Evolutionary conservation across 139 green algal species (phyloP).

Genomic region (Tetradesmus obliquus): DNA sequence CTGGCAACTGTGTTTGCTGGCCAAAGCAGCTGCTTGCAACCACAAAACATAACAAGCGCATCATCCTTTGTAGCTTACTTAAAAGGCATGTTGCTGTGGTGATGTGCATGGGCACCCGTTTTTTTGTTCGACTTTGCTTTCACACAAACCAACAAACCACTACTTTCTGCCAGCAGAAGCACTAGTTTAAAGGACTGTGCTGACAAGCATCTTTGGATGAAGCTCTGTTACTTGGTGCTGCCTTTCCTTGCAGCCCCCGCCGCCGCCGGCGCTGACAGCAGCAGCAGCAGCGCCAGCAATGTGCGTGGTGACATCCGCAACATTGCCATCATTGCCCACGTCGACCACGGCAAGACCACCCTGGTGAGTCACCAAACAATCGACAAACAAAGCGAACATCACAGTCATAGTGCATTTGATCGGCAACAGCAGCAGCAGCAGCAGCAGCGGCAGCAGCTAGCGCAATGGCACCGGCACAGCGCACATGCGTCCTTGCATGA

Average conservation of each 20-base stretch:
- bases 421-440: slow-evolving; percentile 29
- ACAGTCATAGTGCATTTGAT: background rate
- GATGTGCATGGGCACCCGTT: too few species aligned
- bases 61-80: background rate
- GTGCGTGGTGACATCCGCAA: slow-evolving; percentile 64
- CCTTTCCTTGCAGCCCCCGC: slow-evolving; percentile 10
- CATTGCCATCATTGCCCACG: slow-evolving; percentile 92
- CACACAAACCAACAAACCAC: too few species aligned
- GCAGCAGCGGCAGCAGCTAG: background rate
- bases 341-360: slow-evolving; percentile 97
- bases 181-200: too few species aligned
- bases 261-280: background rate
- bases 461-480: background rate
- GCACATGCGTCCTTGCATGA: background rate
- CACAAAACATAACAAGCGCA: background rate
- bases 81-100: too few species aligned
- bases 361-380: slow-evolving; percentile 49
- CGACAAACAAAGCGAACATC: background rate
- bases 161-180: too few species aligned
- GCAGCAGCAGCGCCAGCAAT: background rate
- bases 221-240: background rate
- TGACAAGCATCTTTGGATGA: too few species aligned
- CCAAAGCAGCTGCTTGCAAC: too few species aligned
- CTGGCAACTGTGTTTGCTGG: too few species aligned
- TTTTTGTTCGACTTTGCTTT: too few species aligned